phyloP scores from a whole-genome alignment of 331 rosid species.

The Malus hybrid region DNA sequence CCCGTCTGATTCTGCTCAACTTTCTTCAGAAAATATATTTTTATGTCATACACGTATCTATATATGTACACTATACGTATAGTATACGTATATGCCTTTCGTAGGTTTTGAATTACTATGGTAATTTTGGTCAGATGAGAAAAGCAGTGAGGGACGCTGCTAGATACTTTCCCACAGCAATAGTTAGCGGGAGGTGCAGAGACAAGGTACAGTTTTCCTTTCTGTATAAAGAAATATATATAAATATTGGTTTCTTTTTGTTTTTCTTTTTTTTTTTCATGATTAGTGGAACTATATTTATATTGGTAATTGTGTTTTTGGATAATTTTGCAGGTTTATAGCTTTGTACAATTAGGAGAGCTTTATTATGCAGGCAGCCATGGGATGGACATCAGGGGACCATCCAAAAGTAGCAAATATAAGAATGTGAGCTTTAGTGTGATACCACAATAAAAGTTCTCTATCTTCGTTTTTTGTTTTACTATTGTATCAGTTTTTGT shows the following conservation, averaged over 20 bases:
- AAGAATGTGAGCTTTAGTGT: conserved; percentile 38
- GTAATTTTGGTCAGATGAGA: conserved; percentile 56
- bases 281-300: not conserved
- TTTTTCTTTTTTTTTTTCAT: not conserved
- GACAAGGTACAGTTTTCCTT: conserved; percentile 59
- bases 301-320: not conserved
- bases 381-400: conserved; percentile 95
- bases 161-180: conserved; percentile 78
- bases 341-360: conserved; percentile 61
- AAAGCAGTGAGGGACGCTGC: conserved; percentile 63
- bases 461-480: not conserved
- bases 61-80: not conserved
- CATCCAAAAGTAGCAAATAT: conserved; percentile 42
- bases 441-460: not conserved
- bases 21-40: not conserved
- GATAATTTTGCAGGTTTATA: conserved; percentile 47
- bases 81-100: not conserved
- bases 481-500: not conserved
- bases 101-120: not conserved
- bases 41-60: not conserved
- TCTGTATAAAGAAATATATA: not conserved
- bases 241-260: not conserved
- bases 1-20: not conserved
- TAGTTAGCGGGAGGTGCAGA: conserved; percentile 76
- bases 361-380: conserved; percentile 95